Evolutionary conservation across 2,329 filamentous ascomycete genomes (phyloP), one percentile per base, ranked within the genome.

Genomic region (Microcyclospora tardicrescens): DNA sequence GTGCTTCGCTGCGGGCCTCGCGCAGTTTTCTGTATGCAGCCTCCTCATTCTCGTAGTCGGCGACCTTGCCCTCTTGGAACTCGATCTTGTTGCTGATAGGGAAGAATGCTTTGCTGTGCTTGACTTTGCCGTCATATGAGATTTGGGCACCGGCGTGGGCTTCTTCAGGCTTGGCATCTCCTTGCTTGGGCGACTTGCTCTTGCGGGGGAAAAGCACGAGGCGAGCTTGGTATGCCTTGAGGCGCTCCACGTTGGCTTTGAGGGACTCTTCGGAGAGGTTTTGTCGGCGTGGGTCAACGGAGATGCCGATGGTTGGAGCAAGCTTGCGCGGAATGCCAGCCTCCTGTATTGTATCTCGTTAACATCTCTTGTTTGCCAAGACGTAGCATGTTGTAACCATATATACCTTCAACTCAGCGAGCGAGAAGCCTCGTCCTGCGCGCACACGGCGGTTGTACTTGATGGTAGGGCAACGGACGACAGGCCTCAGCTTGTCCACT

Each of bases 381-480:
- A 33, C 13, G 16, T 14, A 10, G 38, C 51, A 41, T 53, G 32
- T 44, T 16, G 4, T 19, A 19, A 9, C 38, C 15, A 32, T 37
- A 27, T 44, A 27, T 82, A 95, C 89, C 87, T 98, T 98, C 66
- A 98, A 77, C 79, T 98, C 91, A 72, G 80, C 75, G 56, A 96
- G 75, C 59, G 89, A 85, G 82, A 98, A 98, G 67, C 91, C 91
- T 75, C 91, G 86, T 68, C 91, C 91, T 63, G 85, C 79, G 66
- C 91, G 82, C 64, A 93, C 83, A 66, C 86, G 86, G 66, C 91
- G 87, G 84, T 98, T 98, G 79, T 98, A 61, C 78, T 93, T 94
- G 75, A 95, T 71, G 60, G 84, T 89, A 64, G 91, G 89, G 81
- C 89, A 96, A 74, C 87, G 84, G 59, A 98, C 89, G 68, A 96